phyloP scores from a whole-genome alignment of 2,329 filamentous ascomycete genomes.

The Aspergillus ochraceoroseus region DNA sequence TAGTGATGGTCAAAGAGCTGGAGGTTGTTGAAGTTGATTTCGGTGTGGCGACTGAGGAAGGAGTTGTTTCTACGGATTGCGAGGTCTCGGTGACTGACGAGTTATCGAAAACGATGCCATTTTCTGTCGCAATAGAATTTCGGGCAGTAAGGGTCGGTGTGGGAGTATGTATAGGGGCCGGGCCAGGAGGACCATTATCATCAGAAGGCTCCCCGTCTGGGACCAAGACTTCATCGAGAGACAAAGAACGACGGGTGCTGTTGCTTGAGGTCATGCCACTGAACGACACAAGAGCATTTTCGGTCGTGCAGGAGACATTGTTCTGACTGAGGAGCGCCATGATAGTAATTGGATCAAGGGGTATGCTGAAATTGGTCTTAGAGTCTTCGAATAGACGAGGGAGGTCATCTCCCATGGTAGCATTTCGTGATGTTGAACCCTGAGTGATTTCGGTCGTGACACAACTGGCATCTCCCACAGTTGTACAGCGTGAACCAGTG shows the following conservation, averaged over 20 bases:
- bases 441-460: constrained; percentile 47
- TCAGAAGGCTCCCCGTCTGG: constrained; percentile 2
- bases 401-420: constrained; percentile 75
- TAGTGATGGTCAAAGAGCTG: constrained; percentile 19
- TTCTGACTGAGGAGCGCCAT: constrained; percentile 69
- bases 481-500: constrained; percentile 59
- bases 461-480: constrained; percentile 50
- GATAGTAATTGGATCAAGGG: constrained; percentile 64
- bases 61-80: constrained; percentile 23
- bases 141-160: constrained; percentile 23
- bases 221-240: constrained; percentile 2
- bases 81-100: constrained; percentile 10
- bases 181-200: background rate
- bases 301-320: constrained; percentile 72
- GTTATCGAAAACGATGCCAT: constrained; percentile 39
- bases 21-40: constrained; percentile 19
- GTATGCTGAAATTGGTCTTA: constrained; percentile 66
- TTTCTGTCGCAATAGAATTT: constrained; percentile 29
- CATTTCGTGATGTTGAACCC: constrained; percentile 50
- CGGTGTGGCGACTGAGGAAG: constrained; percentile 22
- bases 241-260: constrained; percentile 27
- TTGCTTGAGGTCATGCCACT: constrained; percentile 47
- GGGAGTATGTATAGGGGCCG: constrained; percentile 9
- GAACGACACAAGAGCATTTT: constrained; percentile 87
- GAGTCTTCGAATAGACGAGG: constrained; percentile 66